Percentiles rank a stretch among this genome's conserved stretches.
These are phyloP conservation scores for Fusarium hostae DNA, from an alignment of 2,329 filamentous ascomycete genomes.

Conservation along the genomic window DNA sequence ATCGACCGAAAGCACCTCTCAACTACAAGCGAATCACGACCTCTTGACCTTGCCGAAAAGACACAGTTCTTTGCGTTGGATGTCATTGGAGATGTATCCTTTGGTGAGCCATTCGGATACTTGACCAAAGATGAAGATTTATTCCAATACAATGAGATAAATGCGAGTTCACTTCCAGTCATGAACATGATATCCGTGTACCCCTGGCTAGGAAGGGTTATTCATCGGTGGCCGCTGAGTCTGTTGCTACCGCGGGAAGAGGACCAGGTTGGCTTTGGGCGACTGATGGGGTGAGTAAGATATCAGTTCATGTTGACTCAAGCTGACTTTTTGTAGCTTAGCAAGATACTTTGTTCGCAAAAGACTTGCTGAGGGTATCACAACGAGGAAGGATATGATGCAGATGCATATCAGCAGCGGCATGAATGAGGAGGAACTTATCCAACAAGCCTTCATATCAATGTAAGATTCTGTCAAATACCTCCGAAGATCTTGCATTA, in stretches of 20 bases:
- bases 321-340: constrained; percentile 17
- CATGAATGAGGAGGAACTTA: constrained; percentile 50
- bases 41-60: constrained; percentile 61
- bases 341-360: constrained; percentile 38
- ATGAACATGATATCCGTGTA: constrained; percentile 53
- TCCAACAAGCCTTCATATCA: constrained; percentile 53
- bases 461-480: constrained; percentile 43
- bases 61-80: constrained; percentile 65
- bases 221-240: constrained; percentile 53
- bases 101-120: constrained; percentile 64
- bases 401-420: constrained; percentile 53
- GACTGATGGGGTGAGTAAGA: constrained; percentile 50
- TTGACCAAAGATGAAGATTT: constrained; percentile 61
- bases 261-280: constrained; percentile 53
- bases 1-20: constrained; percentile 61
- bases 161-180: constrained; percentile 52
- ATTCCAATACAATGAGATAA: constrained; percentile 58
- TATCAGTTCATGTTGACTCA: fast-evolving
- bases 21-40: constrained; percentile 46
- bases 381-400: constrained; percentile 51
- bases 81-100: constrained; percentile 62
- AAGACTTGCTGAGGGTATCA: constrained; percentile 33
- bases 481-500: not conserved
- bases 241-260: constrained; percentile 50
- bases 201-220: constrained; percentile 49